A percentile compares a stretch with the other conserved stretches of the same genome.
Conservation (phyloP, 768 basidiomycete species). For the Lenzites betulinus region DNA sequence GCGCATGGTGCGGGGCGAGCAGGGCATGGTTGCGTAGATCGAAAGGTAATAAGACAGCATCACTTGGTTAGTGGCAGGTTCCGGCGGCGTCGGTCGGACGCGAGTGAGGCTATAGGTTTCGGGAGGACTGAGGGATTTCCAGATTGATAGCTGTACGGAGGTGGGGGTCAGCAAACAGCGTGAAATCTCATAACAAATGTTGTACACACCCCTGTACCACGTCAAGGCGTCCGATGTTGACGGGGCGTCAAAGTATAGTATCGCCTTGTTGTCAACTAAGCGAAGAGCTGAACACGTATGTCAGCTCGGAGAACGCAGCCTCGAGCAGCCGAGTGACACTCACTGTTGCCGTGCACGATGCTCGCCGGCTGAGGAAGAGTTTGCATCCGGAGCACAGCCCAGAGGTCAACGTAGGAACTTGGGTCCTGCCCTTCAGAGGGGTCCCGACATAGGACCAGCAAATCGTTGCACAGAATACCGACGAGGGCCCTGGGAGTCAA, state of each 20-base stretch:
- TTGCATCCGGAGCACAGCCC: constrained; percentile 96
- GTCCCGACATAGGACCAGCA: constrained; percentile 89
- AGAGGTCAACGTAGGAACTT: constrained; percentile 79
- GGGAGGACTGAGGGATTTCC: constrained; percentile 72
- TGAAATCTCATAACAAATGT: constrained; percentile 9
- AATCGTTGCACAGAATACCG: constrained; percentile 89
- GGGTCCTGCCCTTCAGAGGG: constrained; percentile 80
- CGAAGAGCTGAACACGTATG: constrained; percentile 59
- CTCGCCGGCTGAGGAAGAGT: constrained; percentile 88
- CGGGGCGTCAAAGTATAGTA: constrained; percentile 85
- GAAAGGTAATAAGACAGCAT: constrained; percentile 18
- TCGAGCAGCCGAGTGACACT: constrained; percentile 16
- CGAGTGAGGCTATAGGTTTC: constrained; percentile 54
- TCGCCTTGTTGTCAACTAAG: constrained; percentile 89
- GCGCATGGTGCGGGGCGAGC: constrained; percentile 15
- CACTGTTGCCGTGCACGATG: constrained; percentile 86
- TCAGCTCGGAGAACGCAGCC: background rate
- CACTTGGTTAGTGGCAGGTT: constrained; percentile 14
- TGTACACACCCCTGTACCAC: constrained; percentile 79
- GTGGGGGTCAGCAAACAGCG: background rate
- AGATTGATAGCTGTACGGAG: constrained; percentile 73
- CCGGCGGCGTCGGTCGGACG: background rate
- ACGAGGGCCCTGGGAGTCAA: constrained; percentile 76
- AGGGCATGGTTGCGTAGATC: constrained; percentile 12
- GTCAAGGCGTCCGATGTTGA: constrained; percentile 83